These are phyloP conservation scores for Saksenaea vasiformis DNA, from an alignment of 371 early-diverging fungal species.

Conservation along the genomic window DNA sequence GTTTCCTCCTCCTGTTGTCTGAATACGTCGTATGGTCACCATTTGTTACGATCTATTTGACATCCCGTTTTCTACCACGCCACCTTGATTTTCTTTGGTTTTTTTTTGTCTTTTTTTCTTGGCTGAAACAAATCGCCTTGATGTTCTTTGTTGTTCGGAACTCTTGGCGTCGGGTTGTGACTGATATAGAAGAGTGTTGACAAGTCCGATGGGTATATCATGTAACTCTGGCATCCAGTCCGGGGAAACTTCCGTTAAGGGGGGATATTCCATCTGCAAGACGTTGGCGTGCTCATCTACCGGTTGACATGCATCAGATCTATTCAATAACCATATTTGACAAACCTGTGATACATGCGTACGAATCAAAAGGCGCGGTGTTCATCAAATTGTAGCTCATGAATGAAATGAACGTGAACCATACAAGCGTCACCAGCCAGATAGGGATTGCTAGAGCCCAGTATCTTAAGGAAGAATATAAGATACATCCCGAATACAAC, in stretches of 20 bases:
- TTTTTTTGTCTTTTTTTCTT: no score
- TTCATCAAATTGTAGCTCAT: slow-evolving; percentile 69
- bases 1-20: no score
- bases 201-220: slow-evolving; percentile 72
- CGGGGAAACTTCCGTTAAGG: slow-evolving; percentile 36
- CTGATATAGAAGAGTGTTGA: slow-evolving; percentile 63
- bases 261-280: slow-evolving; percentile 37
- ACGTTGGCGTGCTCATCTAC: slow-evolving; percentile 65
- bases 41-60: not conserved
- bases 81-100: no score
- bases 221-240: slow-evolving; percentile 74
- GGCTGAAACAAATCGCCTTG: no score
- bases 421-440: slow-evolving; percentile 71
- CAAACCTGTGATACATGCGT: slow-evolving; percentile 70
- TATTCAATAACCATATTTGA: not conserved
- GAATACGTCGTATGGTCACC: not conserved
- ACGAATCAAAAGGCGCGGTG: slow-evolving; percentile 68
- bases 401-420: slow-evolving; percentile 70
- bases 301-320: not conserved
- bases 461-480: slow-evolving; percentile 43
- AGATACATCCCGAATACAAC: not conserved
- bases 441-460: slow-evolving; percentile 79
- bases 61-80: not conserved
- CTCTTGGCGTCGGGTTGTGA: slow-evolving; percentile 11
- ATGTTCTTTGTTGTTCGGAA: not conserved